A percentile compares a stretch with the other conserved stretches of the same genome.
Evolutionary conservation across 2,329 filamentous ascomycete species (phyloP).

Genomic region (Saccharata proteae): DNA sequence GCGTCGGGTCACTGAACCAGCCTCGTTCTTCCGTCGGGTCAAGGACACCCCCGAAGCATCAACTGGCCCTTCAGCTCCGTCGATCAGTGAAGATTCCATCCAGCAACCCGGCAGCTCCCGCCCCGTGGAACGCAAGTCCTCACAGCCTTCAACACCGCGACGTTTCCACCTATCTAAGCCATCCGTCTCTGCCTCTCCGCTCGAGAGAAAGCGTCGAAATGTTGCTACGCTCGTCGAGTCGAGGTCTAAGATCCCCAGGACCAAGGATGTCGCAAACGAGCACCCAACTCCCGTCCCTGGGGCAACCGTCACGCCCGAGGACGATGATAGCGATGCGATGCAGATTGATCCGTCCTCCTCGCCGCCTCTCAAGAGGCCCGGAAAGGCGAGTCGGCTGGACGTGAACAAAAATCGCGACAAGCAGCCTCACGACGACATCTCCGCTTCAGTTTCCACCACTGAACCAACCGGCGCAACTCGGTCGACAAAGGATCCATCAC

Average conservation of each 20-base stretch:
- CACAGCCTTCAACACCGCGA: conserved; percentile 1
- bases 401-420: conserved; percentile 9
- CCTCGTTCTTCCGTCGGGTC: conserved; percentile 10
- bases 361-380: conserved; percentile 3
- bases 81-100: conserved; percentile 7
- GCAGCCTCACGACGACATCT: conserved; percentile 16
- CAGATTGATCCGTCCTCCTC: background rate
- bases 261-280: background rate
- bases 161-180: conserved; percentile 5
- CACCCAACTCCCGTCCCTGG: no score
- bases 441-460: no score
- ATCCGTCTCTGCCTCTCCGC: background rate
- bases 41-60: conserved; percentile 11
- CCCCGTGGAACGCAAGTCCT: no score
- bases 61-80: conserved; percentile 2
- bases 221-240: conserved; percentile 8
- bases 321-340: no score
- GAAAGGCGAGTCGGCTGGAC: no score
- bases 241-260: conserved; percentile 3
- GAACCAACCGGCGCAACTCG: no score
- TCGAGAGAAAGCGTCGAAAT: conserved; percentile 5
- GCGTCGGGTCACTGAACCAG: conserved; percentile 7
- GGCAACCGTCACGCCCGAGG: no score
- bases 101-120: conserved; percentile 9
- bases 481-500: conserved; percentile 16